Percentiles rank a stretch among this genome's conserved stretches.
Evolutionary conservation across 352 stramenopile genomes (phyloP).

Genomic region (Globisporangium recalcitrans): DNA sequence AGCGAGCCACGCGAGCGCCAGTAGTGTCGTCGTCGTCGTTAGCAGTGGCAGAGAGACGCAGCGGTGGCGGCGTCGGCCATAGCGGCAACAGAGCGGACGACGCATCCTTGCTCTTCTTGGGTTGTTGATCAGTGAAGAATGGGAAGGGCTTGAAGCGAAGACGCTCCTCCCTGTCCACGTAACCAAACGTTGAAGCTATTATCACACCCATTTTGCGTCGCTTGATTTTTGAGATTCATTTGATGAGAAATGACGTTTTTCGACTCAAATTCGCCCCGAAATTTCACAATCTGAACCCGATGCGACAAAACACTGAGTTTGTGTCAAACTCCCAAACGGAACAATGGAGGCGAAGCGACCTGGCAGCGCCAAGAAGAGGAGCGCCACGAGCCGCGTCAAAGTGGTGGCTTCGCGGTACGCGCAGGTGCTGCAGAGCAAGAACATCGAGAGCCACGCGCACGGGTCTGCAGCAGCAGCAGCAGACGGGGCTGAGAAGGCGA

Average conservation of each 20-base stretch:
- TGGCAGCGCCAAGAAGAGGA: slow-evolving; percentile 16
- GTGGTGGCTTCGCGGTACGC: slow-evolving; percentile 58
- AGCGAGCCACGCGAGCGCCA: neutral
- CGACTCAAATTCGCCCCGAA: neutral
- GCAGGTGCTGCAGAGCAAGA: slow-evolving; percentile 43
- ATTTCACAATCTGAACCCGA: neutral
- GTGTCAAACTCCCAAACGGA: neutral
- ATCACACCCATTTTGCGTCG: neutral
- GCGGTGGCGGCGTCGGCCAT: too few species aligned
- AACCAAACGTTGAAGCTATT: neutral
- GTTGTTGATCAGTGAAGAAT: neutral
- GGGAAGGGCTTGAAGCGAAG: neutral
- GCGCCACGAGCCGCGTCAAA: slow-evolving; percentile 22
- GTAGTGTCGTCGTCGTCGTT: neutral
- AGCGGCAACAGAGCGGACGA: neutral
- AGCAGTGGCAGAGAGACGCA: neutral
- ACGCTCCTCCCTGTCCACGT: neutral
- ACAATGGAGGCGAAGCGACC: slow-evolving; percentile 5
- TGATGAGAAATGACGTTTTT: neutral
- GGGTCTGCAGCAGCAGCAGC: neutral
- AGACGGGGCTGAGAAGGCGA: neutral
- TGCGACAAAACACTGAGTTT: neutral
- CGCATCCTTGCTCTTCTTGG: neutral
- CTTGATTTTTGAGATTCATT: neutral
- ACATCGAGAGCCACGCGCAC: slow-evolving; percentile 22